A percentile compares a stretch with the other conserved stretches of the same genome.
Conservation (phyloP, 1,139 yeast species). For the Debaryomyces robertsiae region DNA sequence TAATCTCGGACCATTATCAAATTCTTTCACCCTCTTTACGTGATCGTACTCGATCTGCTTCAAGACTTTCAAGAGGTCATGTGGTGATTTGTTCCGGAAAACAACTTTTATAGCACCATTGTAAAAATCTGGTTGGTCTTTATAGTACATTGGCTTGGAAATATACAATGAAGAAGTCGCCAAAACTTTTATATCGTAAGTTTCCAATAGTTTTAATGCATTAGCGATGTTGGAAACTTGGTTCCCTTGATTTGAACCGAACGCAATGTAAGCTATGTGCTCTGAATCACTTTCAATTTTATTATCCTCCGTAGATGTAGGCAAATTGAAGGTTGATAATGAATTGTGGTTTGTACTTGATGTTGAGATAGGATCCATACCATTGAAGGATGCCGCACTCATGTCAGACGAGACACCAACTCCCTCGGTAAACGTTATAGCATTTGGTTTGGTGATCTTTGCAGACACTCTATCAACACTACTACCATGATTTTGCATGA, state of each 20-base stretch:
- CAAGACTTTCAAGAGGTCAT: constrained; percentile 57
- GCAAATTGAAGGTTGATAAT: constrained; percentile 34
- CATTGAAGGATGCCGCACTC: constrained; percentile 36
- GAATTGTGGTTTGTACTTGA: constrained; percentile 6
- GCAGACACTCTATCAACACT: constrained; percentile 51
- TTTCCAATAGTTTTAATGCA: constrained; percentile 57
- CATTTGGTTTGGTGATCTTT: constrained; percentile 81
- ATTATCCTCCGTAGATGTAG: constrained; percentile 30
- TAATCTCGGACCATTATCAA: constrained; percentile 89
- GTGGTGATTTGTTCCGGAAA: constrained; percentile 58
- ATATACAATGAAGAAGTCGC: constrained; percentile 78
- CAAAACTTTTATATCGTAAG: constrained; percentile 47
- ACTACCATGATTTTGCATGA: constrained; percentile 41
- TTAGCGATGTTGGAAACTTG: constrained; percentile 59
- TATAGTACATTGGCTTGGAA: constrained; percentile 89
- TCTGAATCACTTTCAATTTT: constrained; percentile 14
- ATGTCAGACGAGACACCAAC: constrained; percentile 82
- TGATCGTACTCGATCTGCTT: constrained; percentile 78
- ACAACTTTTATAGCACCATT: constrained; percentile 78
- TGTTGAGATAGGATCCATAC: constrained; percentile 24
- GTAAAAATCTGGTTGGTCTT: constrained; percentile 78
- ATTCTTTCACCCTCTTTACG: constrained; percentile 69
- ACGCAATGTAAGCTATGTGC: constrained; percentile 75
- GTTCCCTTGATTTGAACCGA: constrained; percentile 87
- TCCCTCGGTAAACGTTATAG: constrained; percentile 81